Conservation (phyloP, 768 basidiomycete genomes). For the Tylopilus cervinicoccineus region DNA sequence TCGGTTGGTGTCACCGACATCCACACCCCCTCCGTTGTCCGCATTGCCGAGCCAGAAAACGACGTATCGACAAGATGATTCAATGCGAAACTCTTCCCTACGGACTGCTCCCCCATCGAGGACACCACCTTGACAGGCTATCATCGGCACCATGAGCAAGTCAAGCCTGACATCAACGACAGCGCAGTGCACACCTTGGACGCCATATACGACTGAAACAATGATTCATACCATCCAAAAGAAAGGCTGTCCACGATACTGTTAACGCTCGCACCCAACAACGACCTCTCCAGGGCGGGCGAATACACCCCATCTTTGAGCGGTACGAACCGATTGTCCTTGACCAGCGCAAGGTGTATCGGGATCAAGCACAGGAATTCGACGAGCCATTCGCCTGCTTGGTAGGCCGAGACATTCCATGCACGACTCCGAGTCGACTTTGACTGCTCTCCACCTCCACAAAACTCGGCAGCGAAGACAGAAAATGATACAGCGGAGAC, state of each 20-base stretch:
- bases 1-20: constrained; percentile 58
- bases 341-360: constrained; percentile 57
- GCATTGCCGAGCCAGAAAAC: constrained; percentile 59
- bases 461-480: constrained; percentile 18
- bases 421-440: not conserved
- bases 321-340: constrained; percentile 56
- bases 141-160: not conserved
- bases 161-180: too few relatives aligned
- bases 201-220: constrained; percentile 60
- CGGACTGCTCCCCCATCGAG: too few relatives aligned
- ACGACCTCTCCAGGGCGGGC: constrained; percentile 42
- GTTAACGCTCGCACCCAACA: constrained; percentile 55
- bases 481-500: constrained; percentile 30
- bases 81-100: constrained; percentile 52
- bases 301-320: constrained; percentile 55
- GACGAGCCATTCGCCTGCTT: constrained; percentile 56
- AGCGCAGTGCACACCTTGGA: constrained; percentile 36
- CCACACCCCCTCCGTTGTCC: too few relatives aligned
- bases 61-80: constrained; percentile 61
- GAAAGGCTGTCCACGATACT: constrained; percentile 50
- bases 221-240: constrained; percentile 61
- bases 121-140: constrained; percentile 60
- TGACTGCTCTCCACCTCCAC: too few relatives aligned
- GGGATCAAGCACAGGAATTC: constrained; percentile 60
- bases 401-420: constrained; percentile 36